Evolutionary conservation across 805 yeast genomes (phyloP).

Genomic region (Cyberlindnera japonica): DNA sequence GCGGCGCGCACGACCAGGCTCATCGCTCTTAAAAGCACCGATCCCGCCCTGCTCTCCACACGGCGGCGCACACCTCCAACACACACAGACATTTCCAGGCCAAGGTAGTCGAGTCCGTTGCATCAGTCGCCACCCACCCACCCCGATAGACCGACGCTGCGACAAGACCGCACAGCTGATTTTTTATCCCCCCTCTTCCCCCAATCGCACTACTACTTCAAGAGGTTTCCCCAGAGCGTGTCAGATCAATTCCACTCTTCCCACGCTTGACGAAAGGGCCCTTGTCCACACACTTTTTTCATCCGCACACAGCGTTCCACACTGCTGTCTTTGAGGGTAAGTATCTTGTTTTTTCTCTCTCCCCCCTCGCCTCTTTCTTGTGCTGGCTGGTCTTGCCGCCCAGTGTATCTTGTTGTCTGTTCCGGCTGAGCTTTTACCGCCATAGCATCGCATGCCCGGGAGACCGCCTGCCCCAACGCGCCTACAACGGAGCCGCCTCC

Average conservation of each 20-base stretch:
- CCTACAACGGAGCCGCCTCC: too few species aligned
- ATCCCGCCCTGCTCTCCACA: neutral
- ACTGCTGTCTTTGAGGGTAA: slow-evolving; percentile 8
- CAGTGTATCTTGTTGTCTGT: neutral
- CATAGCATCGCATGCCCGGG: too few species aligned
- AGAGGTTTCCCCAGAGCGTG: neutral
- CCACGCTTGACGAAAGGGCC: neutral
- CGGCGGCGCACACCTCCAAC: neutral
- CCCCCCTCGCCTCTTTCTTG: neutral
- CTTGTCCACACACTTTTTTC: neutral
- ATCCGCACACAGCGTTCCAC: neutral
- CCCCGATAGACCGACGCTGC: neutral
- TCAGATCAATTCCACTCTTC: neutral
- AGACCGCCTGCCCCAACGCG: too few species aligned
- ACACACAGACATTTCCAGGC: neutral
- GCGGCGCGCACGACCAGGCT: slow-evolving; percentile 1
- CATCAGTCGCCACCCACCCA: neutral
- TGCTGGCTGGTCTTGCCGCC: too few species aligned
- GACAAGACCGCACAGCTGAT: neutral
- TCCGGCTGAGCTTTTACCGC: too few species aligned
- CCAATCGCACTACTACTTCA: too few species aligned
- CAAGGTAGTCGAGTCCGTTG: neutral
- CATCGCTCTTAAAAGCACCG: neutral
- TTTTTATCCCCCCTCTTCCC: too few species aligned
- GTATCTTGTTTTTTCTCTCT: slow-evolving; percentile 1